Percentiles rank a stretch among this genome's conserved stretches.
phyloP scores from a whole-genome alignment of 495 filamentous ascomycete species.

The Penicillium herquei region DNA sequence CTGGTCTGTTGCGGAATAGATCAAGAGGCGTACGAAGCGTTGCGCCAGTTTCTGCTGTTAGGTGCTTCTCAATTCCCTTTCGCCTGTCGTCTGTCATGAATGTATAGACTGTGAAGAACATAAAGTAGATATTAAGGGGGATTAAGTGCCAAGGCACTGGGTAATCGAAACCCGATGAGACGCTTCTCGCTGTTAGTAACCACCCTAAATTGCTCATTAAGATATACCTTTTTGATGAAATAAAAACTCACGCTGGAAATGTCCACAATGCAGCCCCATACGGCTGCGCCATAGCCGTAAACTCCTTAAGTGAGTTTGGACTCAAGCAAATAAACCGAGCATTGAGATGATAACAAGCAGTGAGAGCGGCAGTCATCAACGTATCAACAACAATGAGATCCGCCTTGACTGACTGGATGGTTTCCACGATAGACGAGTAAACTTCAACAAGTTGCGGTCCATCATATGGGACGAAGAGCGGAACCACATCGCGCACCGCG shows the following conservation, averaged over 20 bases:
- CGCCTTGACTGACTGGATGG: not conserved
- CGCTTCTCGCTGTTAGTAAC: not conserved
- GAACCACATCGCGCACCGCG: not conserved
- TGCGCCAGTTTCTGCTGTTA: not conserved
- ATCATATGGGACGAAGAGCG: not conserved
- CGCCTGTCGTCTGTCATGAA: not conserved
- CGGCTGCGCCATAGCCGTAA: not conserved
- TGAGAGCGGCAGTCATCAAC: slow-evolving; percentile 1
- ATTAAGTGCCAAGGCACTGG: not conserved
- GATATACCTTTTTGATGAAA: not conserved
- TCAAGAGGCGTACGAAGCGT: not conserved
- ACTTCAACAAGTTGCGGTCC: slow-evolving; percentile 2
- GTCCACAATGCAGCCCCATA: not conserved
- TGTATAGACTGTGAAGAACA: not conserved
- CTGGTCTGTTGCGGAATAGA: not conserved
- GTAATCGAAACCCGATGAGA: not conserved
- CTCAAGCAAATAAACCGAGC: not conserved
- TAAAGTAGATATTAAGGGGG: not conserved
- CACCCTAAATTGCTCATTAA: too few relatives aligned
- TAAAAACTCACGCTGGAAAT: slow-evolving; percentile 1
- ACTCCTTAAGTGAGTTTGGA: slow-evolving; percentile 1
- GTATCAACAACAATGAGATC: slow-evolving; percentile 1
- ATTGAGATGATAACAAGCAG: not conserved
- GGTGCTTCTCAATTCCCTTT: not conserved
- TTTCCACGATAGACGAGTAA: not conserved